Conservation (phyloP, 2,329 filamentous ascomycete species). For the Cyphellophora europaea region DNA sequence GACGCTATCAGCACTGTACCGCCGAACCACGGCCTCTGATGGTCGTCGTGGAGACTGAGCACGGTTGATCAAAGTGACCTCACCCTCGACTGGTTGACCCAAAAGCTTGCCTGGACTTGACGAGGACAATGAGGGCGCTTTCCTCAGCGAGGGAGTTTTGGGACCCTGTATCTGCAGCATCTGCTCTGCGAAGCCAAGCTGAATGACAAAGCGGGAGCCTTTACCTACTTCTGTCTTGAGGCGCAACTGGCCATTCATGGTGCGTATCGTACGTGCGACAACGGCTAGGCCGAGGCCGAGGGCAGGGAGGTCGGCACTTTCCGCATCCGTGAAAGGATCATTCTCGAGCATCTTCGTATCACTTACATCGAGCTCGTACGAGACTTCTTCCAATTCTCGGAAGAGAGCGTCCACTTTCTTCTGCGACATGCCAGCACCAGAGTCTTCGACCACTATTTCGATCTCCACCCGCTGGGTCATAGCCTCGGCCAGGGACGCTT, state of each 20-base stretch:
- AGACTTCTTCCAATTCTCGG: constrained; percentile 57
- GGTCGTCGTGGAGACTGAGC: constrained; percentile 5
- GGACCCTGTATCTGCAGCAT: neutral
- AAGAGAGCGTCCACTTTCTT: constrained; percentile 52
- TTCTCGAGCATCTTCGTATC: constrained; percentile 51
- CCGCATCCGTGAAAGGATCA: constrained; percentile 28
- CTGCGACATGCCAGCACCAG: constrained; percentile 55
- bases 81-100: constrained; percentile 19
- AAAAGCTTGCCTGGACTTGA: constrained; percentile 18
- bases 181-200: constrained; percentile 53
- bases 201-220: constrained; percentile 73
- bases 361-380: constrained; percentile 48
- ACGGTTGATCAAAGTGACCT: constrained; percentile 28
- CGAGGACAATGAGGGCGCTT: constrained; percentile 1
- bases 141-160: neutral
- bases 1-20: constrained; percentile 23
- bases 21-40: constrained; percentile 17
- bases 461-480: constrained; percentile 51
- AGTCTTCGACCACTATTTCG: constrained; percentile 68
- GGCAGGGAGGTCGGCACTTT: constrained; percentile 35
- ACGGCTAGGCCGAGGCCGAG: constrained; percentile 78
- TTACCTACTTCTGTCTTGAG: constrained; percentile 75
- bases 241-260: constrained; percentile 80
- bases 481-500: constrained; percentile 51
- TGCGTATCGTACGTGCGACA: constrained; percentile 77